Conservation (phyloP, 768 basidiomycete species). For the Leccinum disarticulatum region DNA sequence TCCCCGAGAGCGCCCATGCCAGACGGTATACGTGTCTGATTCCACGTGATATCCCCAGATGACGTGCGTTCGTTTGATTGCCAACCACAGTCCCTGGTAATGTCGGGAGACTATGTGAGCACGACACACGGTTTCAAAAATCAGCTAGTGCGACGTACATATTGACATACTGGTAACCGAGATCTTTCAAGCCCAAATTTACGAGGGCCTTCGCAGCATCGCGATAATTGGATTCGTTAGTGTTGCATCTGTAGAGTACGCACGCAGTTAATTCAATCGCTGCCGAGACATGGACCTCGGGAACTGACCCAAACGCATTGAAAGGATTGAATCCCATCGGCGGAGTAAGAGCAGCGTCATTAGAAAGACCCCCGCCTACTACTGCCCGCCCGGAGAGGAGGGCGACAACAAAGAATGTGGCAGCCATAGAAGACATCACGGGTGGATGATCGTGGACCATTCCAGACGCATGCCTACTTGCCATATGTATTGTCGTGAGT, state of each 20-base stretch:
- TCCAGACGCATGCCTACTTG: too few species aligned
- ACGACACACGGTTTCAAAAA: neutral
- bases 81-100: neutral
- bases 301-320: conserved; percentile 10
- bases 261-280: neutral
- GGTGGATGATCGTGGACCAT: neutral
- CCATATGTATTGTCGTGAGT: too few species aligned
- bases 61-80: too few species aligned
- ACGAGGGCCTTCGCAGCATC: conserved; percentile 6
- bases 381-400: too few species aligned
- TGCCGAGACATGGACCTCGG: neutral
- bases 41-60: too few species aligned
- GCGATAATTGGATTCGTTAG: conserved; percentile 6
- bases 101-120: neutral
- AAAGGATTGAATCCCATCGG: conserved; percentile 18
- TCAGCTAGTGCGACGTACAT: neutral
- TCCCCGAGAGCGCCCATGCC: too few species aligned
- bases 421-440: neutral
- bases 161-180: conserved; percentile 10
- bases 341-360: conserved; percentile 12
- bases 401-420: too few species aligned
- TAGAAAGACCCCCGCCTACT: neutral
- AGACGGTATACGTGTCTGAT: too few species aligned
- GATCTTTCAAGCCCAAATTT: neutral
- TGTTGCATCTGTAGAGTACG: conserved; percentile 5